Conservation (phyloP, 2,329 filamentous ascomycete species). For the Colletotrichum destructivum region DNA sequence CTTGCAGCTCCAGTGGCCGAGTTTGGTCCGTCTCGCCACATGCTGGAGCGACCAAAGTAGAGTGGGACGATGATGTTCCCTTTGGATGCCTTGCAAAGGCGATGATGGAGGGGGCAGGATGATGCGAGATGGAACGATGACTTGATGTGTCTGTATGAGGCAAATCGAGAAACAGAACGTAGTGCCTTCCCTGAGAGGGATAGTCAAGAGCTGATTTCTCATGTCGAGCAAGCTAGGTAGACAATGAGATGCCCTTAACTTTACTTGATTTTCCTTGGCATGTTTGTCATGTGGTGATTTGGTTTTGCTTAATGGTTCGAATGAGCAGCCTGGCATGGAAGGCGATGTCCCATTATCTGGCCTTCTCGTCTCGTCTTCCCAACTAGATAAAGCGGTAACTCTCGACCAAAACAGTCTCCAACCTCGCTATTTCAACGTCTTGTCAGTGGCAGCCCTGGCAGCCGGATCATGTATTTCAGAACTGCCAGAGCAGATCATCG, state of each 20-base stretch:
- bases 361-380: neutral
- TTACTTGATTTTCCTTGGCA: neutral
- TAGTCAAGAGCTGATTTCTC: slow-evolving; percentile 23
- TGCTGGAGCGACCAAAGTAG: slow-evolving; percentile 12
- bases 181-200: slow-evolving; percentile 6
- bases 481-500: too few relatives aligned
- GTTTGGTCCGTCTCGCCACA: slow-evolving; percentile 18
- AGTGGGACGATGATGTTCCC: slow-evolving; percentile 5
- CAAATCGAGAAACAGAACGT: slow-evolving; percentile 2
- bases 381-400: neutral
- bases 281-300: neutral
- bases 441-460: too few relatives aligned
- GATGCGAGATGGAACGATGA: neutral
- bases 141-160: neutral
- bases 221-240: slow-evolving; percentile 34
- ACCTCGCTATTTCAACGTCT: too few relatives aligned
- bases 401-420: neutral
- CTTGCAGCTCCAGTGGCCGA: slow-evolving; percentile 38
- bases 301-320: too few relatives aligned
- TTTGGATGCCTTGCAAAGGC: slow-evolving; percentile 33
- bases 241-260: slow-evolving; percentile 34
- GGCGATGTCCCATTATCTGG: neutral
- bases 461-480: too few relatives aligned
- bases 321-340: neutral
- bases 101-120: slow-evolving; percentile 5